Evolutionary conservation across 768 basidiomycete genomes (phyloP).

Genomic region (Guyanaporus albipodus): DNA sequence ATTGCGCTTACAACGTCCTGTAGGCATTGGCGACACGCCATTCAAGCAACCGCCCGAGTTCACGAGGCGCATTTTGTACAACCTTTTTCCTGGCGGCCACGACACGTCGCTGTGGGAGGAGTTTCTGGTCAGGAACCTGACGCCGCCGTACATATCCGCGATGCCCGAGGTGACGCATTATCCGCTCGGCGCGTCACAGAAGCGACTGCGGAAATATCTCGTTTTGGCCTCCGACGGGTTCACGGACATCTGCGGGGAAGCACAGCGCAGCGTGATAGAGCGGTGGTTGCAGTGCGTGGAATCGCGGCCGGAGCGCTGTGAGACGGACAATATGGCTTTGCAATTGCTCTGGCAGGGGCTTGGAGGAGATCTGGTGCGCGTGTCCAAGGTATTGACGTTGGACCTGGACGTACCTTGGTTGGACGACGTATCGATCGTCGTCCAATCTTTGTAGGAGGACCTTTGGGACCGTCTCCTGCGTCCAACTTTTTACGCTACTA

Average conservation of each 20-base stretch:
- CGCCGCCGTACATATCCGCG: constrained; percentile 64
- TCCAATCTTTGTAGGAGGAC: constrained; percentile 56
- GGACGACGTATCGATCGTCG: constrained; percentile 65
- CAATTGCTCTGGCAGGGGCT: constrained; percentile 53
- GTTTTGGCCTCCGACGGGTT: constrained; percentile 67
- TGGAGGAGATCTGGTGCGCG: constrained; percentile 50
- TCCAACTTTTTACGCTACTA: too few relatives aligned
- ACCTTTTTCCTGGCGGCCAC: constrained; percentile 58
- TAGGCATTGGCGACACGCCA: constrained; percentile 66
- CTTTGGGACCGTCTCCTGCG: too few relatives aligned
- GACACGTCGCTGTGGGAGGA: constrained; percentile 64
- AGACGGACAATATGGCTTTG: constrained; percentile 48
- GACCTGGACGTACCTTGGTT: constrained; percentile 66
- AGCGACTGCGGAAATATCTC: constrained; percentile 45
- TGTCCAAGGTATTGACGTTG: constrained; percentile 57
- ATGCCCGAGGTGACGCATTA: constrained; percentile 62
- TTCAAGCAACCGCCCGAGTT: constrained; percentile 73
- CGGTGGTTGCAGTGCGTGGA: constrained; percentile 51
- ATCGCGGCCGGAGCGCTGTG: constrained; percentile 17
- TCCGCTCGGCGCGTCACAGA: constrained; percentile 34
- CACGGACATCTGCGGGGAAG: constrained; percentile 53
- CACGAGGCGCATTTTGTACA: constrained; percentile 62
- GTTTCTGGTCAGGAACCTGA: constrained; percentile 56
- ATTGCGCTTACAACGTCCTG: constrained; percentile 6
- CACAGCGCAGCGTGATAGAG: constrained; percentile 43